phyloP scores from a whole-genome alignment of 1,139 yeast genomes.

The Pichia sp. region DNA sequence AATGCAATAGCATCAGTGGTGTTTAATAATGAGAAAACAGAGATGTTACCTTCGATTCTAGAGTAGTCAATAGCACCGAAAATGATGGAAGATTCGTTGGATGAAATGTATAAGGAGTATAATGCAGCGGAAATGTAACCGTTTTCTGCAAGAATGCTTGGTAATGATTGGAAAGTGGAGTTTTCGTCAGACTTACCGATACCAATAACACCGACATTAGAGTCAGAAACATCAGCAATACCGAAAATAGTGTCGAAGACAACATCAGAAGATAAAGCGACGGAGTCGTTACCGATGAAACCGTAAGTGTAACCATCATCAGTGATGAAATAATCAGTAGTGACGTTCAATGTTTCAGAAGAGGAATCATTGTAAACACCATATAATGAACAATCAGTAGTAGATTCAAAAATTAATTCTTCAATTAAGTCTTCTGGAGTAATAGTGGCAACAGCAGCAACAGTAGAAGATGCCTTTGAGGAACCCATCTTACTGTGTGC shows the following conservation, averaged over 20 bases:
- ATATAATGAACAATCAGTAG: slow-evolving; percentile 34
- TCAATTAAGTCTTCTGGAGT: slow-evolving; percentile 4
- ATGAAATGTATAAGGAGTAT: slow-evolving; percentile 38
- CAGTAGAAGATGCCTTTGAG: not conserved
- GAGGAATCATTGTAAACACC: slow-evolving; percentile 49
- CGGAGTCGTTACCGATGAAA: slow-evolving; percentile 37
- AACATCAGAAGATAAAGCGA: slow-evolving; percentile 41
- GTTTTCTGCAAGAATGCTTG: slow-evolving; percentile 32
- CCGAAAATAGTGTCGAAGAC: slow-evolving; percentile 51
- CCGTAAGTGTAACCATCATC: slow-evolving; percentile 47
- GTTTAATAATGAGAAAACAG: slow-evolving; percentile 39
- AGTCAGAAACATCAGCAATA: slow-evolving; percentile 48
- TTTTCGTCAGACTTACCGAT: slow-evolving; percentile 41
- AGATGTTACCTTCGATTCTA: slow-evolving; percentile 43
- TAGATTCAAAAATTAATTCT: not conserved
- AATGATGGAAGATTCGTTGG: slow-evolving; percentile 39
- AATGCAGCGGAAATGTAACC: slow-evolving; percentile 51
- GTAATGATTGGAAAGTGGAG: slow-evolving; percentile 41
- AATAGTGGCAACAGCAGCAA: slow-evolving; percentile 3
- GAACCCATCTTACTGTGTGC: no score
- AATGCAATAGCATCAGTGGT: slow-evolving; percentile 30
- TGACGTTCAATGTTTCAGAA: slow-evolving; percentile 45
- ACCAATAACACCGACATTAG: slow-evolving; percentile 57
- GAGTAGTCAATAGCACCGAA: slow-evolving; percentile 57
- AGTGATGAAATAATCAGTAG: slow-evolving; percentile 37